These are phyloP conservation scores for Aureobasidium lini DNA, from an alignment of 2,329 filamentous ascomycete genomes.

Conservation along the genomic window DNA sequence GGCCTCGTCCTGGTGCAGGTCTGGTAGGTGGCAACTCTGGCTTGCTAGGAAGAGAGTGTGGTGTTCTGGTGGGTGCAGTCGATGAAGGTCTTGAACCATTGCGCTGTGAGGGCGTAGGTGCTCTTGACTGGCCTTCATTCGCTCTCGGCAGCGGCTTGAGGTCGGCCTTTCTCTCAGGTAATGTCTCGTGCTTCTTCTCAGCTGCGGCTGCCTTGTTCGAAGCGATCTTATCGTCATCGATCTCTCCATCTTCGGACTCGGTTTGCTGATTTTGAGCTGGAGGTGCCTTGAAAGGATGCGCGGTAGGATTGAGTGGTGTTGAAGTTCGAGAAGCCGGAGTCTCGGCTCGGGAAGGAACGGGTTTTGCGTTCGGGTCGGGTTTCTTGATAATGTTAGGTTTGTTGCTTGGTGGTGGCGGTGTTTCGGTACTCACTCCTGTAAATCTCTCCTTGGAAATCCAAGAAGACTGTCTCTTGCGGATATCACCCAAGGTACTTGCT, in stretches of 20 bases:
- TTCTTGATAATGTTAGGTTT: conserved; percentile 12
- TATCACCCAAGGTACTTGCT: conserved; percentile 61
- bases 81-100: conserved; percentile 27
- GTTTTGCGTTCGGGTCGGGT: conserved; percentile 13
- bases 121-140: conserved; percentile 15
- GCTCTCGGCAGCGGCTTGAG: conserved; percentile 17
- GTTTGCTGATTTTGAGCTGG: neutral
- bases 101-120: conserved; percentile 23
- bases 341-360: conserved; percentile 35
- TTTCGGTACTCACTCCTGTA: conserved; percentile 47
- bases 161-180: conserved; percentile 10
- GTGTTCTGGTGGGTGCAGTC: conserved; percentile 19
- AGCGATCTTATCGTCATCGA: conserved; percentile 51
- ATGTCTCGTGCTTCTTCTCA: neutral
- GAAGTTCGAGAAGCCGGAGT: conserved; percentile 41
- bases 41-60: conserved; percentile 47
- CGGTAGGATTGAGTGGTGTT: conserved; percentile 55
- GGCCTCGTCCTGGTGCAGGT: conserved; percentile 18
- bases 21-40: conserved; percentile 50
- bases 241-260: conserved; percentile 61
- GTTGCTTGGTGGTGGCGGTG: neutral
- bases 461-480: conserved; percentile 58
- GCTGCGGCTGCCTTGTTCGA: neutral
- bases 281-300: conserved; percentile 21
- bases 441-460: conserved; percentile 74